Conservation (phyloP, 139 green algal genomes). For the Coccomyxa sp. region DNA sequence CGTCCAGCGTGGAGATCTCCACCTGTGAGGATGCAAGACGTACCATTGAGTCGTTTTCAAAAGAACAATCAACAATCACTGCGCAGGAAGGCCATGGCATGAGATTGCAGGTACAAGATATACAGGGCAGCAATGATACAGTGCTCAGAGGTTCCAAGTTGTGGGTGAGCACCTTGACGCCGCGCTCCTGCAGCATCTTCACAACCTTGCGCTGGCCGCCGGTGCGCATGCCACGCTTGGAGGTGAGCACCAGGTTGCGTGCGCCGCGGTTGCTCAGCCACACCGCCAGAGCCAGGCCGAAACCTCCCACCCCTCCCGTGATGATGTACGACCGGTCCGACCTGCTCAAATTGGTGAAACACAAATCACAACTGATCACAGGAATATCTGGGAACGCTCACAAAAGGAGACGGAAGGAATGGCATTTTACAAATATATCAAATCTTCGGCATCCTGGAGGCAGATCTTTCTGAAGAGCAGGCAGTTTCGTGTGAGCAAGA, state of each 20-base stretch:
- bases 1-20: slow-evolving; percentile 3
- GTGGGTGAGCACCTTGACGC: background rate
- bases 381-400: too few species aligned
- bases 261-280: slow-evolving; percentile 1
- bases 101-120: too few species aligned
- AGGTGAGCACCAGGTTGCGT: background rate
- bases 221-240: slow-evolving; percentile 9
- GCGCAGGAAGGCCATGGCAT: too few species aligned
- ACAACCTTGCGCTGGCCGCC: slow-evolving; percentile 2
- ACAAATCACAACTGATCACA: too few species aligned
- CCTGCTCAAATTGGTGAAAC: background rate
- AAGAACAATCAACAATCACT: too few species aligned
- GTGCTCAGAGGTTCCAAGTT: too few species aligned
- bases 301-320: slow-evolving; percentile 5
- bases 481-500: background rate
- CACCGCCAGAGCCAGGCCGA: slow-evolving; percentile 2
- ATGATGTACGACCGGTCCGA: slow-evolving; percentile 6
- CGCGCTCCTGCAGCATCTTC: background rate
- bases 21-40: background rate
- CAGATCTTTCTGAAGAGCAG: too few species aligned
- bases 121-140: too few species aligned
- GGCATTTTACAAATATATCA: too few species aligned
- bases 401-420: too few species aligned
- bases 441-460: too few species aligned
- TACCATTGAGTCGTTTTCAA: too few species aligned